Evolutionary conservation across 768 basidiomycete genomes (phyloP), one percentile per base, ranked within the genome.

Genomic region (Suillus luteus): DNA sequence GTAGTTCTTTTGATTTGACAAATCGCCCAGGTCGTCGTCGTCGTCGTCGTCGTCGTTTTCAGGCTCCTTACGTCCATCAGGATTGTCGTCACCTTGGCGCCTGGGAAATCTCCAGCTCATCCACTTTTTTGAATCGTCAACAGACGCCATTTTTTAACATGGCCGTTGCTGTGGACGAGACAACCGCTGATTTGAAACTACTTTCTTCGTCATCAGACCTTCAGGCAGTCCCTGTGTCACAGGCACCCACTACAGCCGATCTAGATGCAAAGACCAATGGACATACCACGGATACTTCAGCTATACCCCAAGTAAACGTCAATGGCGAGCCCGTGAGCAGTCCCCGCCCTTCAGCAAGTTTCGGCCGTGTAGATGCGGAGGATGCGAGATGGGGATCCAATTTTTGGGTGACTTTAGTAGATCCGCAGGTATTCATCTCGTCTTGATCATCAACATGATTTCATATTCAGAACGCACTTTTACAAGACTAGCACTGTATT

Each of bases 391-490:
- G 93, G 93, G 93, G 93, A 5, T 86, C 90, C 33, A 89, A 94
- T 74, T 96, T 97, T 73, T 97, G 95, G 95, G 93, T 96, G 8
- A 96, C 95, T 7, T 82, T 96, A 60, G 84, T 91, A 55, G 95
- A 97, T 81, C 95, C 95, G 33, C 87, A 92, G 83, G 95, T 92
- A 73, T 68, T 62, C 60, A 60, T 62, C 15, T 60, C 51, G 46
- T 69, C 44, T 43, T n/a, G 37, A 40, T 59, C 40, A 62, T 65
- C 46, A 60, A 51, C 62, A 58, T 64, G 60, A 60, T 41, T 40
- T 63, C 64, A 52, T 54, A 67, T 48, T 64, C 38, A 59, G 44
- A 24, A 33, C 38, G 51, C 37, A 51, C 55, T 40, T 64, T 48
- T 46, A 63, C 43, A 69, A 86, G 85, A 84, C 82, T 44, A 82